Base-by-base conservation (phyloP, 257 asterid species). In the Gardenia jasminoides region DNA sequence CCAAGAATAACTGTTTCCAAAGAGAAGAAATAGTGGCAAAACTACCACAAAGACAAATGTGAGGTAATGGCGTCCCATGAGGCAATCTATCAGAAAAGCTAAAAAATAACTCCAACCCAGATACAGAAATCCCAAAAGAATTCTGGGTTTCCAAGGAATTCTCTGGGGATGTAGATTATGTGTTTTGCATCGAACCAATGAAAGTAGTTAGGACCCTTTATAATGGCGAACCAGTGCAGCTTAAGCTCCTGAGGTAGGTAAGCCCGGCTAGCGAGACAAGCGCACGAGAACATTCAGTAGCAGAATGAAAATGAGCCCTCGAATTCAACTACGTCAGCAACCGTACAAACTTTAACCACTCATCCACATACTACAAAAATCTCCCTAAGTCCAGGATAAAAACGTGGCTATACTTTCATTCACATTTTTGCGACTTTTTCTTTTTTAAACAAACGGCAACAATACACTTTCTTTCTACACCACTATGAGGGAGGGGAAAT, bases 1-100 rank as follows among this genome's bases (percentile, higher is more conserved):
- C 74, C 78, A 79, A 82, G 88, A 89, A 81, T 83, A 80, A 81
- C 89, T 83, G 77, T 41, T 76, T 52, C 90, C 91, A 83, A 88
- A 72, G 54, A 87, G 73, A 71, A 83, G 81, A 54, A 85, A 81
- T 31, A 86, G 70, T 69, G 81, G 39, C 74, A 76, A 81, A 16
- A n/a, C 33, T 62, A 76, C 52, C 78, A 73, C 79, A 43, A 20
- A 66, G 47, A 76, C n/a, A 66, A 58, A 65, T 1, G 43, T 70
- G 24, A 3, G 20, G 10, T 20, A 0, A 64, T 13, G 30, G 46
- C 54, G 72, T 65, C 80, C 85, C 85, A 86, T 86, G 47, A 77
- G 28, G 28, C 66, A 70, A 58, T 41, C 70, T 47, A 54, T 31
- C 20, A n/a, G 39, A 78, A 74, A 28, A 48, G 39, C 24, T 41